phyloP scores from a whole-genome alignment of 257 asterid species.

The Solanum chilense region DNA sequence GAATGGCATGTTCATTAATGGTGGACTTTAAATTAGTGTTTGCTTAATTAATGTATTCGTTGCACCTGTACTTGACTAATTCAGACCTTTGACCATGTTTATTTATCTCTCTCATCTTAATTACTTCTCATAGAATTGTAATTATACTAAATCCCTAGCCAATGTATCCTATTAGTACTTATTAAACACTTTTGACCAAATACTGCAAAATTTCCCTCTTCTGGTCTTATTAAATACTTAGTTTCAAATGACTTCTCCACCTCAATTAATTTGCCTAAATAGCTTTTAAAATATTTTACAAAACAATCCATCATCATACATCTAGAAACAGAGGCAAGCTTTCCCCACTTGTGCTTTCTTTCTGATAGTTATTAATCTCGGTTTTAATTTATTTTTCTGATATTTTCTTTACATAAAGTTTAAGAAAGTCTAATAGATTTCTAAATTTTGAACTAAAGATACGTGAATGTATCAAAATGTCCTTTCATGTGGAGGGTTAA shows the following conservation, averaged over 20 bases:
- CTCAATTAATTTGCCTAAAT: not conserved
- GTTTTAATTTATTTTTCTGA: no score
- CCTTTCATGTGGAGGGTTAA: no score
- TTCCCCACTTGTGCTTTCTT: not conserved
- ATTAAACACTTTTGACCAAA: not conserved
- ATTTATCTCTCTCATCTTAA: not conserved
- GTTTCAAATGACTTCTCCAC: not conserved
- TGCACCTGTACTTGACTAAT: not conserved
- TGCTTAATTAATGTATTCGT: not conserved
- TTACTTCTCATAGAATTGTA: not conserved
- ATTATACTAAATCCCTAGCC: not conserved
- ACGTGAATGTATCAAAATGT: no score
- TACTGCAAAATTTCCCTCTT: not conserved
- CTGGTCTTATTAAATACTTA: no score
- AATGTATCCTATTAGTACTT: not conserved
- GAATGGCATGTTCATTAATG: not conserved
- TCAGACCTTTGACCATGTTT: conserved; percentile 6
- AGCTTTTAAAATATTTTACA: not conserved
- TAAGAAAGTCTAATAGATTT: no score
- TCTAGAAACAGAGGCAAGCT: not conserved
- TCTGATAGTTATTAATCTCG: not conserved
- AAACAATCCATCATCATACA: not conserved
- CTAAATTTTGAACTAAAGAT: no score
- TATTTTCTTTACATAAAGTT: no score
- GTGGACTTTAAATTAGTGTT: not conserved